Evolutionary conservation across 148 eudicot genomes (phyloP).

Genomic region (Camellia lanceoleosa): DNA sequence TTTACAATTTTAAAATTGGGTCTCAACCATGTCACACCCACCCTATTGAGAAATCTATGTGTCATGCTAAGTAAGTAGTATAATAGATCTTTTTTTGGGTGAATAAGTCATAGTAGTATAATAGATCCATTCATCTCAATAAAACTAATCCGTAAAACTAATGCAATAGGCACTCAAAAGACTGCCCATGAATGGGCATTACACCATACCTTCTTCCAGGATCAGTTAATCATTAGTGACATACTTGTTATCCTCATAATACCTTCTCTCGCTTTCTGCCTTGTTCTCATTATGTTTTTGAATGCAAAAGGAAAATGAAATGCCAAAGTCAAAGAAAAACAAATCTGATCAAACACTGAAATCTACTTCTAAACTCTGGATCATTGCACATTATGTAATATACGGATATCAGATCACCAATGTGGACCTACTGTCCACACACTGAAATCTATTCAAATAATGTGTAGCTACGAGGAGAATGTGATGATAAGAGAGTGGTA

Average conservation of each 20-base stretch:
- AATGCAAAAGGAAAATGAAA: conserved; percentile 2
- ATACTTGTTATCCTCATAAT: conserved; percentile 63
- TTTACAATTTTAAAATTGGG: conserved; percentile 20
- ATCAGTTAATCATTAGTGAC: conserved; percentile 58
- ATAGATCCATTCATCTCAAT: too few relatives aligned
- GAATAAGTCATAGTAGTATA: too few relatives aligned
- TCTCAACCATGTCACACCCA: neutral
- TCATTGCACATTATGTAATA: too few relatives aligned
- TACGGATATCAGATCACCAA: too few relatives aligned
- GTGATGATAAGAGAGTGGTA: too few relatives aligned
- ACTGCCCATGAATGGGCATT: too few relatives aligned
- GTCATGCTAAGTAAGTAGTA: too few relatives aligned
- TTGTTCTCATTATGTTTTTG: conserved; percentile 95
- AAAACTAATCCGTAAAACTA: too few relatives aligned
- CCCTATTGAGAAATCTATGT: neutral
- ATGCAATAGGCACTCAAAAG: too few relatives aligned
- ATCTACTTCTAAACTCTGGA: neutral
- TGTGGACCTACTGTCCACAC: neutral
- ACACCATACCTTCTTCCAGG: too few relatives aligned
- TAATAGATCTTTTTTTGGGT: too few relatives aligned
- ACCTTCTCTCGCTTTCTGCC: conserved; percentile 75
- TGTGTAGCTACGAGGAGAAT: too few relatives aligned
- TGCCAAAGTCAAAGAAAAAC: neutral
- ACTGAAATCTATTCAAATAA: neutral
- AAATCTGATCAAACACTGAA: neutral